Percentiles rank a stretch among this genome's conserved stretches.
These are phyloP conservation scores for Cryptococcus sp. DNA, from an alignment of 1,284 basidiomycete species.

Conservation along the genomic window DNA sequence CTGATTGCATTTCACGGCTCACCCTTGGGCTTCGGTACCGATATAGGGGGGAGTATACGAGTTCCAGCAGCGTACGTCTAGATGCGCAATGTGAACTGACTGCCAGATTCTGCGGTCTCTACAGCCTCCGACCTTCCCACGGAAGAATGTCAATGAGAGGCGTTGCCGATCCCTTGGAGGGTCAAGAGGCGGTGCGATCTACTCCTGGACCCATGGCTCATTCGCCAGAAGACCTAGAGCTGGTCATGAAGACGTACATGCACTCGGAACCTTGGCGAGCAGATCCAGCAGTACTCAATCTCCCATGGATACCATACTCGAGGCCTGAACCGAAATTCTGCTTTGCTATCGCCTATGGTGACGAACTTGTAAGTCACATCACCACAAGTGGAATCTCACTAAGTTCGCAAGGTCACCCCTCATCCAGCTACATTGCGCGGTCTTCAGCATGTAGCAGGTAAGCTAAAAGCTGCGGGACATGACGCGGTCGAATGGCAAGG, in stretches of 20 bases:
- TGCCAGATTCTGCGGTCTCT: constrained; percentile 31
- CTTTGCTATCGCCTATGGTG: background rate
- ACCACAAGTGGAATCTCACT: background rate
- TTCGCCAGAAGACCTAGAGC: constrained; percentile 33
- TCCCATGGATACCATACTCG: constrained; percentile 42
- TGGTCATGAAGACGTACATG: constrained; percentile 37
- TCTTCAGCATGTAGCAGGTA: constrained; percentile 24
- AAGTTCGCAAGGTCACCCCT: constrained; percentile 30
- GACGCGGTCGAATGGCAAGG: constrained; percentile 14
- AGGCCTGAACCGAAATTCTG: background rate
- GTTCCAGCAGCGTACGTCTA: constrained; percentile 10
- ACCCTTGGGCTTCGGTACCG: constrained; percentile 46
- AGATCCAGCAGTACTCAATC: constrained; percentile 33
- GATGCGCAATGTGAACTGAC: background rate
- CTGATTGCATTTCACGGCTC: constrained; percentile 46
- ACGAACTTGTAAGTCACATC: background rate
- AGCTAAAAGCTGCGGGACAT: constrained; percentile 23
- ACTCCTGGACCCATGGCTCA: constrained; percentile 39
- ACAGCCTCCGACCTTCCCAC: constrained; percentile 39
- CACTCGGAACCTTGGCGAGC: constrained; percentile 35
- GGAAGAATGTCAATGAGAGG: constrained; percentile 38
- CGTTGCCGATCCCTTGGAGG: constrained; percentile 31
- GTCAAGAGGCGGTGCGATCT: constrained; percentile 33
- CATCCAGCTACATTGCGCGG: constrained; percentile 42
- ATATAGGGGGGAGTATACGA: constrained; percentile 46